Conservation (phyloP, 2,329 filamentous ascomycete genomes). For the Orbilia ellipsospora region DNA sequence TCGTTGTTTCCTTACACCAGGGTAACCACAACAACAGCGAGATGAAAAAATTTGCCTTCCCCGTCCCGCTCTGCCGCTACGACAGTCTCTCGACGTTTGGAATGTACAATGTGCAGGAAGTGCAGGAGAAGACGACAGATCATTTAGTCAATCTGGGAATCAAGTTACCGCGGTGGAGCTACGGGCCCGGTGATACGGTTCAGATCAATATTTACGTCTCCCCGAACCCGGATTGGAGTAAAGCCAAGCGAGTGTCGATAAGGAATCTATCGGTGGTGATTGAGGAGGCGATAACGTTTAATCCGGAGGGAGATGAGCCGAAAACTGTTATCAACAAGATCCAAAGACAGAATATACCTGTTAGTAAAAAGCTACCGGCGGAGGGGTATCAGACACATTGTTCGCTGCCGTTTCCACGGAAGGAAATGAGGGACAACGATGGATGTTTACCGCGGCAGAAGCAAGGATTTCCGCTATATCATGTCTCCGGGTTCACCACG, state of each 20-base stretch:
- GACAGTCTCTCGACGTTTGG: conserved; percentile 98
- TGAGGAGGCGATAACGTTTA: conserved; percentile 98
- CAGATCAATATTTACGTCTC: conserved; percentile 94
- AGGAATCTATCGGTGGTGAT: conserved; percentile 93
- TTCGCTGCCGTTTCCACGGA: conserved; percentile 87
- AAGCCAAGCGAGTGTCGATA: conserved; percentile 91
- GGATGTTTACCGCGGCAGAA: conserved; percentile 87
- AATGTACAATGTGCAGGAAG: conserved; percentile 98
- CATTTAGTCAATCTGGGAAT: conserved; percentile 92
- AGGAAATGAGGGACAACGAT: conserved; percentile 85
- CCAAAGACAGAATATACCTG: conserved; percentile 81
- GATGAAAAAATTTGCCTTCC: conserved; percentile 90
- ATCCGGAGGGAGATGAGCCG: conserved; percentile 95
- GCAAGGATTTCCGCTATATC: conserved; percentile 87
- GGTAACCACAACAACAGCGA: conserved; percentile 75
- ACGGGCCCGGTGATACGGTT: conserved; percentile 92
- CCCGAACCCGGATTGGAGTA: conserved; percentile 91
- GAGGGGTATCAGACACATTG: conserved; percentile 93
- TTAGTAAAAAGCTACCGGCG: conserved; percentile 87
- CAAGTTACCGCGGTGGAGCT: conserved; percentile 93
- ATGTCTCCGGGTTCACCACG: conserved; percentile 90
- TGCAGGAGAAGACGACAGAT: conserved; percentile 84
- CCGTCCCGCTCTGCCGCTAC: conserved; percentile 90
- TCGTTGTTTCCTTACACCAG: conserved; percentile 95
- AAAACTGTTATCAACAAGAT: conserved; percentile 88